Percentiles rank a stretch among this genome's conserved stretches.
These are phyloP conservation scores for Paraphaeosphaeria sporulosa DNA, from an alignment of 2,329 filamentous ascomycete genomes.

Conservation along the genomic window DNA sequence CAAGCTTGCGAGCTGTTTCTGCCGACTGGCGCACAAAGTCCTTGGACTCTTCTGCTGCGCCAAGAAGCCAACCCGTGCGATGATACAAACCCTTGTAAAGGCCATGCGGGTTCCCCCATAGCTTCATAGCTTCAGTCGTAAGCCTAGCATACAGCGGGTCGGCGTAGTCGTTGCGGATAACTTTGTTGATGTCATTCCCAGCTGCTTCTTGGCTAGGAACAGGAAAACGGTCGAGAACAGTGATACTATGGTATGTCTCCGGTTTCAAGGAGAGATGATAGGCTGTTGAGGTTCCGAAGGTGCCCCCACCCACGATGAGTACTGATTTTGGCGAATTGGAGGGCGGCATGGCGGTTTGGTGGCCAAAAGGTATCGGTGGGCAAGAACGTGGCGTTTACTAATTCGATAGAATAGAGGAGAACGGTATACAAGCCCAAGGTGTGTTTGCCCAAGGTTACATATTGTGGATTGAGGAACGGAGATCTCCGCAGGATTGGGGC, in stretches of 20 bases:
- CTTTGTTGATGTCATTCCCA: constrained; percentile 67
- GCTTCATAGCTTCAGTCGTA: constrained; percentile 37
- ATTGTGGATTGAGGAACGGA: not conserved
- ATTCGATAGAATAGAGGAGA: not conserved
- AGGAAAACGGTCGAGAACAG: constrained; percentile 17
- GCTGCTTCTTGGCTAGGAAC: constrained; percentile 58
- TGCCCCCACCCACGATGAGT: constrained; percentile 68
- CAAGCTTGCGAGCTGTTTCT: constrained; percentile 6
- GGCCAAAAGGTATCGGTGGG: not conserved
- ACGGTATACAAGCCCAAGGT: not conserved
- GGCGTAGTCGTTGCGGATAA: constrained; percentile 64
- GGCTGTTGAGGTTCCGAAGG: constrained; percentile 69
- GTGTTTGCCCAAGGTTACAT: not conserved
- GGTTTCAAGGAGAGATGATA: constrained; percentile 59
- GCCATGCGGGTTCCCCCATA: constrained; percentile 6
- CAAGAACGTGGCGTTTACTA: not conserved
- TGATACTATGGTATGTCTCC: constrained; percentile 52
- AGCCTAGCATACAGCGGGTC: constrained; percentile 62
- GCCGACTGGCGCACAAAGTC: constrained; percentile 9
- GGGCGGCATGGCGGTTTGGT: not conserved
- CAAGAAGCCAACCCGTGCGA: constrained; percentile 6
- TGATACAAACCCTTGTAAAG: constrained; percentile 2
- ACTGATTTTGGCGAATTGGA: constrained; percentile 15
- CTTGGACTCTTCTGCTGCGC: constrained; percentile 3
- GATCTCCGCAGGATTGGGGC: not conserved